These are phyloP conservation scores for Plasmodium gallinaceum DNA, from an alignment of 169 alveolate species.

Conservation along the genomic window DNA sequence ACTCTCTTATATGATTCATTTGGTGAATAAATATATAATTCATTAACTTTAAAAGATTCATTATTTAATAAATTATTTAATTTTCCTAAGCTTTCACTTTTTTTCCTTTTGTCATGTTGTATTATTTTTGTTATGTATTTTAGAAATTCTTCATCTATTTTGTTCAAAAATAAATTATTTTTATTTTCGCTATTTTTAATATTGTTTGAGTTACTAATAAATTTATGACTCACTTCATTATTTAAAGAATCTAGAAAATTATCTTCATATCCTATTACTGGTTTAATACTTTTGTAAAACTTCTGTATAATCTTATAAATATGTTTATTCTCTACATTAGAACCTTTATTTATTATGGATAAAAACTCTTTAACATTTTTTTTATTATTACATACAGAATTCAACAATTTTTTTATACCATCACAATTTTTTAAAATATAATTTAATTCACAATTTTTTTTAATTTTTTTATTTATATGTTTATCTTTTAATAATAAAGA, in stretches of 20 bases:
- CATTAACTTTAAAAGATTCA: constrained; percentile 13
- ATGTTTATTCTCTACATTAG: constrained; percentile 32
- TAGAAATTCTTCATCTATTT: constrained; percentile 65
- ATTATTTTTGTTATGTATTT: constrained; percentile 63
- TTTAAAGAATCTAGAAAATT: constrained; percentile 31
- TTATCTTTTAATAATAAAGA: not conserved
- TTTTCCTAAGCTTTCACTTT: constrained; percentile 17
- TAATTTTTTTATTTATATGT: not conserved
- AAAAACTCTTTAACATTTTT: constrained; percentile 46
- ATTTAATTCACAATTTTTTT: constrained; percentile 5
- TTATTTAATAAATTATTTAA: constrained; percentile 30
- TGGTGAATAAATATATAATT: constrained; percentile 41
- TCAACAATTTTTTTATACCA: constrained; percentile 26
- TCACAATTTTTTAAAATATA: constrained; percentile 9
- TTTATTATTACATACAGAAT: constrained; percentile 48
- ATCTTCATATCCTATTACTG: constrained; percentile 39
- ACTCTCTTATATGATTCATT: constrained; percentile 60
- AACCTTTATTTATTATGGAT: constrained; percentile 31
- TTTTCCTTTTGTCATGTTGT: constrained; percentile 67
- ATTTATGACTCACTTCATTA: not conserved
- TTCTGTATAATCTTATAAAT: constrained; percentile 26
- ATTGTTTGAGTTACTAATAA: not conserved
- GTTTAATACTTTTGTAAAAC: constrained; percentile 44
- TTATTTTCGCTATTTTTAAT: constrained; percentile 7
- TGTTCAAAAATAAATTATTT: constrained; percentile 13